Percentiles rank a stretch among this genome's conserved stretches.
phyloP scores from a whole-genome alignment of 192 early-diverging fungal species.

The Kappamyces sp. region DNA sequence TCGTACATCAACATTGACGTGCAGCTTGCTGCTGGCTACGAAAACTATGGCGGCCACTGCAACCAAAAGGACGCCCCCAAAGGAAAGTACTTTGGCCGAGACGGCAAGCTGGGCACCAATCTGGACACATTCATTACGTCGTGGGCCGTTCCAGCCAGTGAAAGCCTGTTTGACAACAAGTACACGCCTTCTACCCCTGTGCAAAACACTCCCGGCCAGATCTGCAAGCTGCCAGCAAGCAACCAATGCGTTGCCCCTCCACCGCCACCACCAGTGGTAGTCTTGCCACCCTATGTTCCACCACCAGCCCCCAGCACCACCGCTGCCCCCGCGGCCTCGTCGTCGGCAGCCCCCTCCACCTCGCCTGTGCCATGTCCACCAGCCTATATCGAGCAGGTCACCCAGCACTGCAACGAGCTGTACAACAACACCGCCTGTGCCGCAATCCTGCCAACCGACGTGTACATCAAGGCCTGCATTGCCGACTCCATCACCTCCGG shows the following conservation, averaged over 20 bases:
- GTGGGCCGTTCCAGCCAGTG: constrained; percentile 4
- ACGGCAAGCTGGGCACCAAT: background rate
- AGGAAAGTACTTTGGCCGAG: background rate
- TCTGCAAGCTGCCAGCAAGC: constrained; percentile 7
- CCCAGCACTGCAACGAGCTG: background rate
- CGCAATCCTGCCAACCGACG: background rate
- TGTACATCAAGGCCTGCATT: constrained; percentile 12
- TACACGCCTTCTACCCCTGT: constrained; percentile 6
- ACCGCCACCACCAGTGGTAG: constrained; percentile 9
- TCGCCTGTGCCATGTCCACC: background rate
- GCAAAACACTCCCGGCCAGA: background rate
- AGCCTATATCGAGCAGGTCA: constrained; percentile 1
- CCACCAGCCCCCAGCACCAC: background rate
- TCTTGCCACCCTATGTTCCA: background rate
- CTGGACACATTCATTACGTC: constrained; percentile 1
- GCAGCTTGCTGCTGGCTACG: constrained; percentile 1
- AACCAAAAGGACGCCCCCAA: constrained; percentile 4
- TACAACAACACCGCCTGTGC: background rate
- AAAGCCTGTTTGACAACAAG: background rate
- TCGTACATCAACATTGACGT: constrained; percentile 4
- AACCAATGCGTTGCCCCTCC: background rate
- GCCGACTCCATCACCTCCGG: background rate
- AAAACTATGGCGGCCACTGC: constrained; percentile 7
- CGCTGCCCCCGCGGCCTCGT: constrained; percentile 1
- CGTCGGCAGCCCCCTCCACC: background rate